phyloP scores from a whole-genome alignment of 192 early-diverging fungal species.

The Coemansia sp. region DNA sequence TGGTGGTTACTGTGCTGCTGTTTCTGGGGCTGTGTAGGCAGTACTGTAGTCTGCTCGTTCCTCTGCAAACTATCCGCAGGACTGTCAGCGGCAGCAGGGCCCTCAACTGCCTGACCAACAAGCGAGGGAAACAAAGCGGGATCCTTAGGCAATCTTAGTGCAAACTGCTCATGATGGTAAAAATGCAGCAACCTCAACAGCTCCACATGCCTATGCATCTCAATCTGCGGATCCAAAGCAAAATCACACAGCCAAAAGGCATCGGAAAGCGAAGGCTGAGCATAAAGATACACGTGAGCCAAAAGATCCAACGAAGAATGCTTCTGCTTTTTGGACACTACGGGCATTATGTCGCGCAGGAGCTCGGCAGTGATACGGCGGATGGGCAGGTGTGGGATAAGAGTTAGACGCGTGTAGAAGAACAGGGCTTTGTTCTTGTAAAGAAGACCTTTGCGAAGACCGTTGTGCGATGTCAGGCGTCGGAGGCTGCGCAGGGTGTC shows the following conservation, averaged over 20 bases:
- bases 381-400: slow-evolving; percentile 5
- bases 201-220: slow-evolving; percentile 53
- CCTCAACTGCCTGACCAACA: slow-evolving; percentile 23
- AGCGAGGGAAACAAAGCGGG: slow-evolving; percentile 48
- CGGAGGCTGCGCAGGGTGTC: slow-evolving; percentile 36
- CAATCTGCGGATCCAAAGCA: slow-evolving; percentile 42
- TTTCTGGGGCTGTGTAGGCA: neutral
- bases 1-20: neutral
- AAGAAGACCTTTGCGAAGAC: slow-evolving; percentile 41
- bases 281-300: slow-evolving; percentile 30
- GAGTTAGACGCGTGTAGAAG: slow-evolving; percentile 25
- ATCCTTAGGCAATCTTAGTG: slow-evolving; percentile 22
- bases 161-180: slow-evolving; percentile 32
- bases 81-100: too few species aligned
- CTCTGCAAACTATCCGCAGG: too few species aligned
- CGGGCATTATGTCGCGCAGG: slow-evolving; percentile 46
- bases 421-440: slow-evolving; percentile 50
- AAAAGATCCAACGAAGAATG: slow-evolving; percentile 18
- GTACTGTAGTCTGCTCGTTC: neutral
- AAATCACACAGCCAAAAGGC: slow-evolving; percentile 41
- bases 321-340: slow-evolving; percentile 35
- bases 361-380: slow-evolving; percentile 39
- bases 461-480: slow-evolving; percentile 43
- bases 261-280: slow-evolving; percentile 19
- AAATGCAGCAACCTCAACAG: slow-evolving; percentile 42